Conservation (phyloP, 441 rosid genomes). For the Theobroma grandiflorum region DNA sequence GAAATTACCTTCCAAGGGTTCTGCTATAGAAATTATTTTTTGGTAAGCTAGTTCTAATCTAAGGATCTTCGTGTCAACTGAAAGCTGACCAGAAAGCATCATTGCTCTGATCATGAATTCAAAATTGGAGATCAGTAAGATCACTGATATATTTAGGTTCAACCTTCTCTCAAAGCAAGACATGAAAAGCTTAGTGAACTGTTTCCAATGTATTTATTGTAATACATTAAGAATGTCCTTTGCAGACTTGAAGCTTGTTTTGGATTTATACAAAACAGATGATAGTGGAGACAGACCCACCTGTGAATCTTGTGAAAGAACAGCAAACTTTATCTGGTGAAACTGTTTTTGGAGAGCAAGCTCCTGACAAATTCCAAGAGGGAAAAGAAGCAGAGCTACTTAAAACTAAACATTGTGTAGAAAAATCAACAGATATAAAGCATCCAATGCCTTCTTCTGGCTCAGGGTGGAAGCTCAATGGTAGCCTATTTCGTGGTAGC, state of each 20-base stretch:
- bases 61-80: not conserved
- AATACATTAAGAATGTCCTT: conserved; percentile 15
- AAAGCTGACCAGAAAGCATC: not conserved
- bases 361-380: conserved; percentile 15
- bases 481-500: conserved; percentile 32
- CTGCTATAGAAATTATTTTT: not conserved
- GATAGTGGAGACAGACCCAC: conserved; percentile 44
- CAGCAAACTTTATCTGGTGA: conserved; percentile 44
- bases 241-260: conserved; percentile 72
- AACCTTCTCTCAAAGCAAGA: not conserved
- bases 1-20: not conserved
- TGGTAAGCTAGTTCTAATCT: not conserved
- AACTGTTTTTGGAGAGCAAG: conserved; percentile 24
- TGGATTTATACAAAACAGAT: conserved; percentile 62
- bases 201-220: not conserved
- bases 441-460: not conserved
- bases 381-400: conserved; percentile 4
- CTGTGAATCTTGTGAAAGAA: conserved; percentile 10
- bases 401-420: conserved; percentile 18
- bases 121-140: not conserved
- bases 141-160: not conserved
- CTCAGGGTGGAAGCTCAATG: conserved; percentile 3
- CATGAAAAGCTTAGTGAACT: not conserved
- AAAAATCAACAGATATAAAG: conserved; percentile 38
- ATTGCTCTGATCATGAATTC: not conserved